Conservation (phyloP, 352 stramenopile species). For the Pythium biforme region DNA sequence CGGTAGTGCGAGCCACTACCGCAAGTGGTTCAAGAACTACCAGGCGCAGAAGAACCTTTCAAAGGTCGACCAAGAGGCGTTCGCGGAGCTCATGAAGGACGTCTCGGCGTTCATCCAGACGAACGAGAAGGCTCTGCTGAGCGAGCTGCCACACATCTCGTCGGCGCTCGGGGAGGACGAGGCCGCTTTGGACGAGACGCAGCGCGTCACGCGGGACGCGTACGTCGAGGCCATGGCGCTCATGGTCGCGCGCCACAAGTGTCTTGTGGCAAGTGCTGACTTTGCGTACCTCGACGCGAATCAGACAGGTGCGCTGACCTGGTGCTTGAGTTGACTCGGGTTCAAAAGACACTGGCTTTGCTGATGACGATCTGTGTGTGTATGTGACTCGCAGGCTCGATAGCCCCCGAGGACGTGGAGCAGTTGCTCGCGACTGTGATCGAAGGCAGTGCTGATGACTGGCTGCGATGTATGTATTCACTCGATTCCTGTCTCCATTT, state of each 20-base stretch:
- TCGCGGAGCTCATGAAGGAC: slow-evolving; percentile 50
- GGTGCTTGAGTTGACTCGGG: too few relatives aligned
- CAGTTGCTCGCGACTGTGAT: slow-evolving; percentile 36
- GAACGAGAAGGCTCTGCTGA: slow-evolving; percentile 41
- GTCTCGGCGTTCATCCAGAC: slow-evolving; percentile 41
- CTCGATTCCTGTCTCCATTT: not conserved
- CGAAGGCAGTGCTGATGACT: slow-evolving; percentile 11
- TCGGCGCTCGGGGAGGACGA: slow-evolving; percentile 38
- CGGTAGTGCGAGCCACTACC: slow-evolving; percentile 5
- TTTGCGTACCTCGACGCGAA: slow-evolving; percentile 67
- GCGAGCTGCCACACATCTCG: slow-evolving; percentile 35
- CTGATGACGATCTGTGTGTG: too few relatives aligned
- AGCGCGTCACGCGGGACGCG: slow-evolving; percentile 22
- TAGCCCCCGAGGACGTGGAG: slow-evolving; percentile 41
- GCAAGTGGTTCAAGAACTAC: slow-evolving; percentile 20
- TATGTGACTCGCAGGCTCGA: slow-evolving; percentile 30
- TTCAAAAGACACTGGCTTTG: too few relatives aligned
- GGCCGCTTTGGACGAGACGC: slow-evolving; percentile 16
- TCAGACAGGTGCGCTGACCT: slow-evolving; percentile 45
- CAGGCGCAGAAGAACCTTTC: slow-evolving; percentile 21
- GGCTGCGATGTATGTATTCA: slow-evolving; percentile 15
- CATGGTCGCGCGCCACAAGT: slow-evolving; percentile 66
- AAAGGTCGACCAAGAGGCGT: slow-evolving; percentile 29
- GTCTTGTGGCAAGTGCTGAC: slow-evolving; percentile 28
- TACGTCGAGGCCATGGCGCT: slow-evolving; percentile 62